These are phyloP conservation scores for Jackrogersella minutella DNA, from an alignment of 495 filamentous ascomycete species.

Conservation along the genomic window DNA sequence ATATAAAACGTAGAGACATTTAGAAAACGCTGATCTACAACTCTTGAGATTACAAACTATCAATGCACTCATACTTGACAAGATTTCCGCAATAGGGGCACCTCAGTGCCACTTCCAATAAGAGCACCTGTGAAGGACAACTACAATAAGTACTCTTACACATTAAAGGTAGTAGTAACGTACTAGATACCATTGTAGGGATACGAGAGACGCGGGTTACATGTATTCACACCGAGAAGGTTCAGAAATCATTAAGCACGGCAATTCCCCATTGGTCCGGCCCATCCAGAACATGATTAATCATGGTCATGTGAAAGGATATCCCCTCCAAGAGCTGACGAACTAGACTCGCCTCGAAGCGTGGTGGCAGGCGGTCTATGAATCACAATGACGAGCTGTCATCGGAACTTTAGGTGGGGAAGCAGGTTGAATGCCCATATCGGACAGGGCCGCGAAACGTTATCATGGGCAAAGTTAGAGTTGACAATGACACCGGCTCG, in stretches of 20 bases:
- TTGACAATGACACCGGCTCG: conserved; percentile 29
- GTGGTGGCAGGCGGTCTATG: background rate
- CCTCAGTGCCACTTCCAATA: too few species aligned
- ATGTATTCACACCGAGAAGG: conserved; percentile 3
- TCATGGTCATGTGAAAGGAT: conserved; percentile 12
- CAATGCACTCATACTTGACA: too few species aligned
- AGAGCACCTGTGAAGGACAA: too few species aligned
- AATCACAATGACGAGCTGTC: conserved; percentile 33
- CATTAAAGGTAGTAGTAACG: too few species aligned
- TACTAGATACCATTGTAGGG: too few species aligned
- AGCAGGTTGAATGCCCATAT: conserved; percentile 20
- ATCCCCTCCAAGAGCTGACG: conserved; percentile 15
- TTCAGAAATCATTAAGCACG: background rate
- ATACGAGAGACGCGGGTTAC: too few species aligned
- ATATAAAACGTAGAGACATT: too few species aligned
- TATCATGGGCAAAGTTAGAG: conserved; percentile 25
- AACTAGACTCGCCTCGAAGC: conserved; percentile 4
- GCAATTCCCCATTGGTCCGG: conserved; percentile 4
- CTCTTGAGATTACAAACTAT: too few species aligned
- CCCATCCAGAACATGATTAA: background rate
- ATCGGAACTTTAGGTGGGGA: conserved; percentile 12
- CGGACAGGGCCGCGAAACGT: conserved; percentile 27
- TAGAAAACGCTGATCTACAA: too few species aligned
- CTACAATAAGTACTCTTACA: too few species aligned
- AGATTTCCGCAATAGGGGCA: too few species aligned